phyloP scores from a whole-genome alignment of 257 asterid genomes.

The Fraxinus excelsior region DNA sequence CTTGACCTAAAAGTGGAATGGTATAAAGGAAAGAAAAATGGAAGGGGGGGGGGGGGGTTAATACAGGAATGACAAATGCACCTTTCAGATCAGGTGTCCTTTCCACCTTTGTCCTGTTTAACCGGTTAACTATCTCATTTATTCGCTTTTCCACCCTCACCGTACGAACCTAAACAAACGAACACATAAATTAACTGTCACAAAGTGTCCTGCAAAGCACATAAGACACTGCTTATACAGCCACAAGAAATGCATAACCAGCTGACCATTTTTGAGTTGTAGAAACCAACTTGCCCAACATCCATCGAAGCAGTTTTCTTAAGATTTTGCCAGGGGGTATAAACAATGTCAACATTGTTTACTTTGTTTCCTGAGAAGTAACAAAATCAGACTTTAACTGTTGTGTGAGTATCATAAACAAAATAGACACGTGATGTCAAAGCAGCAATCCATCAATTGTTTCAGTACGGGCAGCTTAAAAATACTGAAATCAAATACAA shows the following conservation, averaged over 20 bases:
- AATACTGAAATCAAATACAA: too few relatives aligned
- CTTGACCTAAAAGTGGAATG: neutral
- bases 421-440: too few relatives aligned
- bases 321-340: conserved; percentile 97
- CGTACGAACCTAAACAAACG: conserved; percentile 65
- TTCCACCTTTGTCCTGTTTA: conserved; percentile 96
- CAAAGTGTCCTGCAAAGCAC: neutral
- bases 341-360: conserved; percentile 87
- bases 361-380: conserved; percentile 78
- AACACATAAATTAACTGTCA: conserved; percentile 17
- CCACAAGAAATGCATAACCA: conserved; percentile 19
- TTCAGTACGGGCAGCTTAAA: too few relatives aligned
- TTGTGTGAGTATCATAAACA: neutral
- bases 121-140: conserved; percentile 87
- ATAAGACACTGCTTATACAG: neutral
- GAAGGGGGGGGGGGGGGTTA: neutral
- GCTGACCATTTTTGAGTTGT: conserved; percentile 80
- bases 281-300: conserved; percentile 98
- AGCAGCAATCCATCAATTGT: too few relatives aligned
- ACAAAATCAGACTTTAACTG: neutral
- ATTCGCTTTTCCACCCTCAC: conserved; percentile 90
- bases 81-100: conserved; percentile 91
- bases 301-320: conserved; percentile 98
- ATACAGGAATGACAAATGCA: conserved; percentile 14
- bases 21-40: neutral